These are phyloP conservation scores for Hymenoscyphus occultus DNA, from an alignment of 2,329 filamentous ascomycete species.

Conservation along the genomic window DNA sequence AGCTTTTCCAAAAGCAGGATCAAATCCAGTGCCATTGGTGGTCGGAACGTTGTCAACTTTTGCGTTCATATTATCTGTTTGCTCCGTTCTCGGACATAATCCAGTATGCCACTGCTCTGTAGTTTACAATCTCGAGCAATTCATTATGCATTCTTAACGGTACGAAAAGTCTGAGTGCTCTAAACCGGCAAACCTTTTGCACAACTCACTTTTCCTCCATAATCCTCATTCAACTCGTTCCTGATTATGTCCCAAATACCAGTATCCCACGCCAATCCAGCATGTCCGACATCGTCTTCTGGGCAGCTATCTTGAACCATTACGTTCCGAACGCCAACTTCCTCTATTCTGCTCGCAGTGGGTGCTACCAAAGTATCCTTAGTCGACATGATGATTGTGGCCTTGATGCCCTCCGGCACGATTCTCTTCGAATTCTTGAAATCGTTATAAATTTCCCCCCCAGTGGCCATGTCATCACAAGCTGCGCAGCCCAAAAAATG, in stretches of 20 bases:
- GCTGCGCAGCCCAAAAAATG: neutral
- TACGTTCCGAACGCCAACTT: neutral
- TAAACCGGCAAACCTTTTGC: neutral
- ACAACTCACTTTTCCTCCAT: neutral
- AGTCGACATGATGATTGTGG: neutral
- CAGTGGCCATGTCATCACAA: slow-evolving; percentile 4
- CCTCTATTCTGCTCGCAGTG: neutral
- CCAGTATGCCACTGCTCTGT: no score
- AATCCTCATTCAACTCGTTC: neutral
- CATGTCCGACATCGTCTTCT: neutral
- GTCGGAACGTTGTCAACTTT: no score
- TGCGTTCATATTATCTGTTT: no score
- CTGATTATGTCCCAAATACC: neutral
- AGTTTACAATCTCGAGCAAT: no score
- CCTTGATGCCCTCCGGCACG: neutral
- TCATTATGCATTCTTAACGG: no score
- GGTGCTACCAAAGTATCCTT: neutral
- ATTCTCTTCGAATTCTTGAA: neutral
- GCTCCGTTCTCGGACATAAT: no score
- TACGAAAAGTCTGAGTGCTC: no score
- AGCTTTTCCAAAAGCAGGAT: no score
- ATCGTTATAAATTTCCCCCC: neutral
- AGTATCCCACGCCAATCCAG: neutral
- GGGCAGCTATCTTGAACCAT: neutral
- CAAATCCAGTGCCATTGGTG: no score